Conservation (phyloP, 1,139 yeast species). For the Hemisphaericaspora xylofermentans region DNA sequence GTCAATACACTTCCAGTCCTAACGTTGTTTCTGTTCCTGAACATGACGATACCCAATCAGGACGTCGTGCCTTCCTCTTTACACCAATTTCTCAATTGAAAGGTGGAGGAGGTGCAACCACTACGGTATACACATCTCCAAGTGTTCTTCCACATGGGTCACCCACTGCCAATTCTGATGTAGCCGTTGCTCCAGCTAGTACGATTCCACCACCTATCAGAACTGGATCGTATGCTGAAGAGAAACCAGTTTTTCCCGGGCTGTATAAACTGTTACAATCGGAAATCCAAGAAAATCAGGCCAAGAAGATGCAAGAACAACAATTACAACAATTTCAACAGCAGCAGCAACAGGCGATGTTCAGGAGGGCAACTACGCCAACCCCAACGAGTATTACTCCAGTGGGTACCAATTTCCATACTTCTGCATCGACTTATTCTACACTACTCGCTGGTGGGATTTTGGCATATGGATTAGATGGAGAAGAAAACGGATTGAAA, state of each 20-base stretch:
- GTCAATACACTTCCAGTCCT: slow-evolving; percentile 61
- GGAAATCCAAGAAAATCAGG: slow-evolving; percentile 17
- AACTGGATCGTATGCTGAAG: slow-evolving; percentile 12
- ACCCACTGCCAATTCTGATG: slow-evolving; percentile 10
- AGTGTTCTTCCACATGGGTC: slow-evolving; percentile 17
- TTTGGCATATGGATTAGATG: slow-evolving; percentile 36
- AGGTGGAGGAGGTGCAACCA: slow-evolving; percentile 33
- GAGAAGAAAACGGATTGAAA: slow-evolving; percentile 17
- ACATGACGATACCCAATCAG: slow-evolving; percentile 51
- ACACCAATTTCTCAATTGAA: slow-evolving; percentile 50
- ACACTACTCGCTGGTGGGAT: slow-evolving; percentile 42
- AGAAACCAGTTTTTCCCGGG: slow-evolving; percentile 18
- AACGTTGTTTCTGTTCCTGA: slow-evolving; percentile 55
- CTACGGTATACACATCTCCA: slow-evolving; percentile 23
- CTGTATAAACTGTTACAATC: slow-evolving; percentile 17
- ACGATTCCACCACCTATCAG: slow-evolving; percentile 7
- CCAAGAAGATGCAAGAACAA: slow-evolving; percentile 22
- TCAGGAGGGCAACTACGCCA: slow-evolving; percentile 24
- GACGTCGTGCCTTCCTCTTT: slow-evolving; percentile 43
- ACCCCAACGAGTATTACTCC: slow-evolving; percentile 21
- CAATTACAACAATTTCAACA: slow-evolving; percentile 21
- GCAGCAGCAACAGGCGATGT: slow-evolving; percentile 20
- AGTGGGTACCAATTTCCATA: slow-evolving; percentile 24
- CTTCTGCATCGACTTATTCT: slow-evolving; percentile 37
- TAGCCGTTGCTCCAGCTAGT: slow-evolving; percentile 15